These are phyloP conservation scores for Lactarius psammicola DNA, from an alignment of 768 basidiomycete genomes.

Conservation along the genomic window DNA sequence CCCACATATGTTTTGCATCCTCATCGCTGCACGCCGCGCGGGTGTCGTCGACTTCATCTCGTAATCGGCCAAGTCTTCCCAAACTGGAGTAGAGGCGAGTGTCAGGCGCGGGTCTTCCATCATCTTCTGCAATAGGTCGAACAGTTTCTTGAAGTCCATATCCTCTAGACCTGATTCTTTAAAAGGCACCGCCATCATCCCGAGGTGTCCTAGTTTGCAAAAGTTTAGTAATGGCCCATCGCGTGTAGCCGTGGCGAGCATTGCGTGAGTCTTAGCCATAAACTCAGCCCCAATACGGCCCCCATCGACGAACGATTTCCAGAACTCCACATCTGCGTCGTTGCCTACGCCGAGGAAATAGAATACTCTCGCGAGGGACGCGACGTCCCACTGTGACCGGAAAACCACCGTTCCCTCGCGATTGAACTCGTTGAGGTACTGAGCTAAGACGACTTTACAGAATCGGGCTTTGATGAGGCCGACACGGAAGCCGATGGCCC, in stretches of 20 bases:
- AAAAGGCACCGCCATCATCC: too few relatives aligned
- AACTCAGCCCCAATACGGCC: slow-evolving; percentile 1
- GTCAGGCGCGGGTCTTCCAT: too few relatives aligned
- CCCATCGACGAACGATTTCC: slow-evolving; percentile 4
- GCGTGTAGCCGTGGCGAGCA: too few relatives aligned
- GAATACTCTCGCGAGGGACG: slow-evolving; percentile 12
- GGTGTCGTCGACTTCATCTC: neutral
- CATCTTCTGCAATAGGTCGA: too few relatives aligned
- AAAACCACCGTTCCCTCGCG: neutral
- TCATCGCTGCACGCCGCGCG: too few relatives aligned
- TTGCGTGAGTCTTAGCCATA: neutral
- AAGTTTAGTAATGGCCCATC: too few relatives aligned
- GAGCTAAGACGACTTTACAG: neutral
- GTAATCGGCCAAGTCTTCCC: slow-evolving; percentile 1
- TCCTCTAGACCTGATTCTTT: too few relatives aligned
- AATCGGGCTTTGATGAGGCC: neutral
- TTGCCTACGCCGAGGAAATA: neutral
- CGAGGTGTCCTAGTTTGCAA: too few relatives aligned
- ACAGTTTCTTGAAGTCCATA: too few relatives aligned
- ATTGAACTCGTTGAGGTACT: neutral
- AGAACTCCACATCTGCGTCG: neutral
- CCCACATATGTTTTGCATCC: too few relatives aligned
- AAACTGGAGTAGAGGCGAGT: neutral
- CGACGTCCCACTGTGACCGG: slow-evolving; percentile 14
- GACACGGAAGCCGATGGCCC: neutral